These are phyloP conservation scores for Nelumbo lutea DNA, from an alignment of 164 flowering plant species.

Conservation along the genomic window DNA sequence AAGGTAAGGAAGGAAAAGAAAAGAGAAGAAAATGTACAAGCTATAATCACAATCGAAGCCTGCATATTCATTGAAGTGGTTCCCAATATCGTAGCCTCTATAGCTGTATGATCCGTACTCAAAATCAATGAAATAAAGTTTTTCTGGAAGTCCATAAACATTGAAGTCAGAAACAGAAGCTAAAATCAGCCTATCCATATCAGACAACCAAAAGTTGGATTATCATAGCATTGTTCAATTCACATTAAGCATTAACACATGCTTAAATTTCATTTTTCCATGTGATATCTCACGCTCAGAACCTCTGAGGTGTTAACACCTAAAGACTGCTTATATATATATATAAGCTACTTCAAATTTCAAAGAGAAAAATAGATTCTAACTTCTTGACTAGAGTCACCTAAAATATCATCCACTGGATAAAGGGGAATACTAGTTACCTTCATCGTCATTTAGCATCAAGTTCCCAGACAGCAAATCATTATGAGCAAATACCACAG, in stretches of 20 bases:
- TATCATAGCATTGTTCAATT: too few relatives aligned
- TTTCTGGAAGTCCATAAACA: conserved; percentile 39
- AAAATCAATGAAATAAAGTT: conserved; percentile 89
- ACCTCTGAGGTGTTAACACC: too few relatives aligned
- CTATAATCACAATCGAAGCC: conserved; percentile 94
- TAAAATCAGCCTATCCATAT: background rate
- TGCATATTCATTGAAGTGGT: conserved; percentile 99
- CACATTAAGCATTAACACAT: too few relatives aligned
- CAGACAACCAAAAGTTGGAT: background rate
- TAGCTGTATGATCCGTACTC: conserved; percentile 95
- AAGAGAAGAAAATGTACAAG: conserved; percentile 45
- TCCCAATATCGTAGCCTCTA: conserved; percentile 95
- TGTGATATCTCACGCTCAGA: too few relatives aligned
- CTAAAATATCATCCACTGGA: background rate
- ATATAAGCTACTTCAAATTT: too few relatives aligned
- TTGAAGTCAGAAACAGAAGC: conserved; percentile 1
- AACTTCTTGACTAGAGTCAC: too few relatives aligned
- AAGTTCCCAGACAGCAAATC: conserved; percentile 93
- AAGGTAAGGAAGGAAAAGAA: too few relatives aligned
- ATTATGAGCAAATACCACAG: conserved; percentile 90
- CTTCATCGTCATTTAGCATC: conserved; percentile 87
- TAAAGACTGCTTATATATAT: too few relatives aligned
- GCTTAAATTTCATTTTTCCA: too few relatives aligned
- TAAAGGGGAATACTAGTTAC: conserved; percentile 28
- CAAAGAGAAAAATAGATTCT: too few relatives aligned